Evolutionary conservation across 2,329 filamentous ascomycete genomes (phyloP).

Genomic region (Penicillium fuscoglaucum): DNA sequence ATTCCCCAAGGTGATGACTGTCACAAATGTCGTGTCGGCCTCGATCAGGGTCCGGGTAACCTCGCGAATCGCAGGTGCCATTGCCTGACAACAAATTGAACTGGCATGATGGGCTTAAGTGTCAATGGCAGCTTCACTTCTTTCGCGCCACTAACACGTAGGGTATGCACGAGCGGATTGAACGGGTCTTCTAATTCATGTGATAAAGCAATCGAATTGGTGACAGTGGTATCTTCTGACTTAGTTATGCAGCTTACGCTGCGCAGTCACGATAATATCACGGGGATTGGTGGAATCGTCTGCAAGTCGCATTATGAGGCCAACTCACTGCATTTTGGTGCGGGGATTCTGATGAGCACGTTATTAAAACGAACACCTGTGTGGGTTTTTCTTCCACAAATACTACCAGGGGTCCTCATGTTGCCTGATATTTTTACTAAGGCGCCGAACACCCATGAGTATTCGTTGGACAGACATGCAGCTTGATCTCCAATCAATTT

Average conservation of each 20-base stretch:
- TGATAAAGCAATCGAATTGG: slow-evolving; percentile 1
- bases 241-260: slow-evolving; percentile 9
- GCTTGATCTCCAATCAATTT: background rate
- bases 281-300: background rate
- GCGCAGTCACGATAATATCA: background rate
- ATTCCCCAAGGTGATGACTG: background rate
- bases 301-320: background rate
- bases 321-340: background rate
- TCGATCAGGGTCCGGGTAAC: background rate
- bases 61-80: slow-evolving; percentile 8
- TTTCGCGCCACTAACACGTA: slow-evolving; percentile 4
- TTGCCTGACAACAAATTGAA: background rate
- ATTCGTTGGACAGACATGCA: background rate
- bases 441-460: background rate
- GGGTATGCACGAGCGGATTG: slow-evolving; percentile 6
- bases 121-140: background rate
- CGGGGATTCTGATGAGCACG: background rate
- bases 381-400: background rate
- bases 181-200: background rate
- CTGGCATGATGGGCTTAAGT: background rate
- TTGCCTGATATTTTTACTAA: background rate
- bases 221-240: background rate
- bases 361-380: background rate
- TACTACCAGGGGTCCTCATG: background rate
- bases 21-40: background rate